Evolutionary conservation across 805 yeast species (phyloP), one percentile per base, ranked within the genome.

Genomic region (Kodamaea neixiangensis): DNA sequence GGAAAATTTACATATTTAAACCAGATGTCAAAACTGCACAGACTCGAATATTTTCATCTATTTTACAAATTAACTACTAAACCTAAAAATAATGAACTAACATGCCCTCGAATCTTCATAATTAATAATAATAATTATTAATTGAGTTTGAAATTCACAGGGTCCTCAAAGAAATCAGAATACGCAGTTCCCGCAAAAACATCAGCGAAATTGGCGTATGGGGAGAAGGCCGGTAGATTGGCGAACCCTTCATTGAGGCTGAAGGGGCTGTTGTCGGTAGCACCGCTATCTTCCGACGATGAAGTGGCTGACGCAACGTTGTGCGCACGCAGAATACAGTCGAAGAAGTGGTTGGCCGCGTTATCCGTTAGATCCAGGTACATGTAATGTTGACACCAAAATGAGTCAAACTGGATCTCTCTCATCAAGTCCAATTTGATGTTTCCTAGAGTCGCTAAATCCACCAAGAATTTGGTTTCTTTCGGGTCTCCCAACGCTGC

Each of bases 311-410:
- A 14, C 7, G 22, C 3, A 13, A 4, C 18, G 18, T 42, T 22
- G 20, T 42, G 45, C 3, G 35, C 29, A 5, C 19, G 39, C 35
- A 34, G 37, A 17, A 46, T 46, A 22, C 43, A 38, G 13, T 25
- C 44, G 15, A 46, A 29, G 19, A 46, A 46, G 5, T 5, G 18
- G 25, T 46, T 21, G 44, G 40, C 29, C 2, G 14, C 38, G 18
- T 17, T 13, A 14, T 46, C 37, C 25, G 19, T 29, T 22, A 20
- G 22, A 19, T 47, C 34, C 49, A 18, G 13, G 41, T 31, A 46
- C n/a, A 46, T 14, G 25, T 46, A 46, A 17, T 46, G 49, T 38
- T 49, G 56, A 15, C 52, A 39, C 57, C 57, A 54, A 43, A 54
- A 54, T 10, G 44, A 46, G 39, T 49, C 49, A 3, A 54, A 15